Conservation (phyloP, 805 yeast species). For the Barnettozyma sp. region DNA sequence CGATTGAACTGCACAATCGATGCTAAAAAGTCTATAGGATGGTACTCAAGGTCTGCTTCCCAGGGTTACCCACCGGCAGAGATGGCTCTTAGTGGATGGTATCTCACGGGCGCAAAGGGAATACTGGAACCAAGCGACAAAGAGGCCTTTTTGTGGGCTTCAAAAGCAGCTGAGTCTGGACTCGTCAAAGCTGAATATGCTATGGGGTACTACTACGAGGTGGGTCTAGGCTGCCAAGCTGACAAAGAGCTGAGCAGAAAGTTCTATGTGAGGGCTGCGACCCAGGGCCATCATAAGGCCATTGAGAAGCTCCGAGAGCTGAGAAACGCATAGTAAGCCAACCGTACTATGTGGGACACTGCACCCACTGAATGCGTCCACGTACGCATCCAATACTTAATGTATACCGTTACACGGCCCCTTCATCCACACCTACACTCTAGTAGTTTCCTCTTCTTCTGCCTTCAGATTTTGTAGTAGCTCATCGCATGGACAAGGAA, state of each 20-base stretch:
- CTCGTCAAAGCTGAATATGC: conserved; percentile 61
- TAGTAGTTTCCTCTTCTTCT: too few relatives aligned
- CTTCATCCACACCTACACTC: too few relatives aligned
- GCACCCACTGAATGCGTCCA: too few relatives aligned
- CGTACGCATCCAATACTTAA: too few relatives aligned
- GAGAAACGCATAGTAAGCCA: too few relatives aligned
- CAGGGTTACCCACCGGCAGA: conserved; percentile 61
- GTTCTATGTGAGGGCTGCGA: conserved; percentile 55
- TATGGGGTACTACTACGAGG: conserved; percentile 59
- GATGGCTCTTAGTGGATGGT: conserved; percentile 72
- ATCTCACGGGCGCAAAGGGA: conserved; percentile 58
- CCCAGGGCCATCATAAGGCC: conserved; percentile 56
- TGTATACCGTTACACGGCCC: too few relatives aligned
- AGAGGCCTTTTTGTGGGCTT: conserved; percentile 65
- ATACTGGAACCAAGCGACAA: conserved; percentile 47
- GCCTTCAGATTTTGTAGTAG: background rate
- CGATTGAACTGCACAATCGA: conserved; percentile 44
- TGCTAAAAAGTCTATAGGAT: conserved; percentile 55
- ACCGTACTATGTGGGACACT: too few relatives aligned
- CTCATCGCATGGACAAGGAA: too few relatives aligned
- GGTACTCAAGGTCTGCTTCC: conserved; percentile 64
- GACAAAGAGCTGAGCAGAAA: conserved; percentile 38
- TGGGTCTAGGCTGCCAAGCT: conserved; percentile 50
- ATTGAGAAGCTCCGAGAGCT: conserved; percentile 19
- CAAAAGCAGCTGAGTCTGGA: conserved; percentile 53